phyloP scores from a whole-genome alignment of 1,284 basidiomycete genomes.

The Pulveroboletus sp. region DNA sequence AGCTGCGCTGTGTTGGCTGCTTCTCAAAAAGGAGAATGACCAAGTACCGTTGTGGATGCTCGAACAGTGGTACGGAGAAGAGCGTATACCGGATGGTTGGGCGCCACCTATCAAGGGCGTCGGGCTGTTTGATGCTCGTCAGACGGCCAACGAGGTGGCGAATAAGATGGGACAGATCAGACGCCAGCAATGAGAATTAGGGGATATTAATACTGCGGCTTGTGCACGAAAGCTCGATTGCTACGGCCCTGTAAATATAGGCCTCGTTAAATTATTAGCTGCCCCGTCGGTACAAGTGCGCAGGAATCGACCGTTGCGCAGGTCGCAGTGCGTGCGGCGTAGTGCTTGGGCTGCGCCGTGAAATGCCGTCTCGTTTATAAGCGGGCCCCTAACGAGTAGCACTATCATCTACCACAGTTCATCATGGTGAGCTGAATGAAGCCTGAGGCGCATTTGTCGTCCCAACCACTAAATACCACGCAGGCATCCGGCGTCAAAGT shows the following conservation, averaged over 20 bases:
- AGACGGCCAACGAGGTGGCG: constrained; percentile 30
- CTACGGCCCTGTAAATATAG: constrained; percentile 16
- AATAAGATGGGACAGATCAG: constrained; percentile 33
- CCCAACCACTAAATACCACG: neutral
- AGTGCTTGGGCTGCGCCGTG: too few species aligned
- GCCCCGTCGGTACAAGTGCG: neutral
- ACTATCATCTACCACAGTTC: too few species aligned
- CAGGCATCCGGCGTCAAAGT: constrained; percentile 81
- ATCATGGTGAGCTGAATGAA: constrained; percentile 24
- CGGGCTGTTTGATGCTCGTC: constrained; percentile 28
- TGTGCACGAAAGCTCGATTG: neutral
- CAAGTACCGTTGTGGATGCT: constrained; percentile 40
- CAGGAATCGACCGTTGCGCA: neutral
- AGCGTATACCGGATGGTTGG: constrained; percentile 57
- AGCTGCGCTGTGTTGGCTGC: constrained; percentile 47
- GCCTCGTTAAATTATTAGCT: neutral
- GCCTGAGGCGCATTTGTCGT: too few species aligned
- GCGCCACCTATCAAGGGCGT: constrained; percentile 21
- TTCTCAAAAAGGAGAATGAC: constrained; percentile 39
- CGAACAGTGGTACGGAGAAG: constrained; percentile 51
- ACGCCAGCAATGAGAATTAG: constrained; percentile 3
- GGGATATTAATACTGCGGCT: neutral
- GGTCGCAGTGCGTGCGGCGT: constrained; percentile 7
- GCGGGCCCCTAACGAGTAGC: constrained; percentile 16
- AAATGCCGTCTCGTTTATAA: constrained; percentile 17